Evolutionary conservation across 2,329 filamentous ascomycete species (phyloP), one percentile per base, ranked within the genome.

Genomic region (Magnaporthiopsis rhizophila): DNA sequence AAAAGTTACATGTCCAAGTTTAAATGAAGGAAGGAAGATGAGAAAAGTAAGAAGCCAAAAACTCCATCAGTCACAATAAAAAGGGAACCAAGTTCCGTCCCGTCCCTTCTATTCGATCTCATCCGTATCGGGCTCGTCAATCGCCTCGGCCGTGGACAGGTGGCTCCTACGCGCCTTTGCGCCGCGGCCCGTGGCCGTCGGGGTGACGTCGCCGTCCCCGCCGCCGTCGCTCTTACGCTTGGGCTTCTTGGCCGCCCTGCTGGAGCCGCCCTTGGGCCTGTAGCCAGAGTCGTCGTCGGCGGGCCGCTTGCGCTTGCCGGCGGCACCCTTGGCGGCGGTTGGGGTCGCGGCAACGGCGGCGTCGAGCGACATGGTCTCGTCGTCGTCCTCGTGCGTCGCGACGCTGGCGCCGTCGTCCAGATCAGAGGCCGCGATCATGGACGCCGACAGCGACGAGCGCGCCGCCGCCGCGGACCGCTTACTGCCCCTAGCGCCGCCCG

Each of bases 261-360:
- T 80, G 2, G 78, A 78, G 2, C 83, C 84, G 3, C 81, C 81
- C 68, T 86, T 85, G 3, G 85, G 84, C 65, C 84, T 79, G 71
- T 87, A 87, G 4, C 84, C 84, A 0, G 76, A 74, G 66, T 88
- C 85, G 9, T 87, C 85, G 45, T 86, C 84, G 34, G 74, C 72
- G 12, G 73, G 68, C 18, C 81, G 72, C 74, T 83, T 83, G 53
- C 83, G 78, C 79, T 86, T 86, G 65, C 81, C 78, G 73, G 45
- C 45, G 21, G 76, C 67, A 0, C 45, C 61, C 58, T 61, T 61
- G 13, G 11, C 71, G 61, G 75, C 73, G 59, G 68, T 71, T 24
- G 61, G 65, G 18, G 68, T 67, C 30, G 69, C 68, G 12, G 67
- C 66, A 11, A 66, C 69, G 30, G 68, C 67, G 34, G 63, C 65